phyloP scores from a whole-genome alignment of 805 yeast genomes.

The Wickerhamiella kazuoi region DNA sequence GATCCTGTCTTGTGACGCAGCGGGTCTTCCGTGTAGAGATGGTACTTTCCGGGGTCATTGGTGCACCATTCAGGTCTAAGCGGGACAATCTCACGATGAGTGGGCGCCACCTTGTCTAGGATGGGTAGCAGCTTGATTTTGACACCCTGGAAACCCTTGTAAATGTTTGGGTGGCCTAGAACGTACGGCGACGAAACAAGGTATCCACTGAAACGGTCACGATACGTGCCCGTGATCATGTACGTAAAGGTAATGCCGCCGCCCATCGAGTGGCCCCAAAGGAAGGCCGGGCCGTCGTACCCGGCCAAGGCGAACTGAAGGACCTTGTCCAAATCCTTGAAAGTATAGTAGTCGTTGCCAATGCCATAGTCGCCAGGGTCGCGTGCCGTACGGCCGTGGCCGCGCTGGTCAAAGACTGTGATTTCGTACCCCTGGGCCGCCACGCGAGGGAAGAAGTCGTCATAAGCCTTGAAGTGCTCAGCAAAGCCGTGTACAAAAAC shows the following conservation, averaged over 20 bases:
- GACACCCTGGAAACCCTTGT: conserved; percentile 11
- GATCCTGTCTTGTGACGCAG: conserved; percentile 16
- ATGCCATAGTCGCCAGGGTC: conserved; percentile 17
- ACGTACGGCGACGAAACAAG: conserved; percentile 21
- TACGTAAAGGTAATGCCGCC: conserved; percentile 24
- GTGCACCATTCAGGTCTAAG: conserved; percentile 15
- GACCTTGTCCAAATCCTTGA: conserved; percentile 20
- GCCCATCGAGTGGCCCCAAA: conserved; percentile 26
- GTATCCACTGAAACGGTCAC: conserved; percentile 19
- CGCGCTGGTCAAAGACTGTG: conserved; percentile 25
- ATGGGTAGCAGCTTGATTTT: conserved; percentile 15
- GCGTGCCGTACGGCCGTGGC: conserved; percentile 22
- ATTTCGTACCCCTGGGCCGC: conserved; percentile 21
- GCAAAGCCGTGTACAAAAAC: conserved; percentile 24
- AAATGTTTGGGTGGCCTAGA: conserved; percentile 2
- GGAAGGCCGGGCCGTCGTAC: conserved; percentile 14
- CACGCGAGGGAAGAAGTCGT: conserved; percentile 17
- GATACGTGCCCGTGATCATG: conserved; percentile 19
- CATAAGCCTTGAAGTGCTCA: conserved; percentile 20
- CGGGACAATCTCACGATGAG: conserved; percentile 11
- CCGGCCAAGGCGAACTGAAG: conserved; percentile 9
- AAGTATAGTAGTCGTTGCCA: conserved; percentile 19
- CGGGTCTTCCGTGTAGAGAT: conserved; percentile 15
- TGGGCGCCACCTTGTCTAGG: conserved; percentile 17
- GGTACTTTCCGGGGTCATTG: conserved; percentile 15